Evolutionary conservation across 768 basidiomycete genomes (phyloP).

Genomic region (Cubamyces lactineus): DNA sequence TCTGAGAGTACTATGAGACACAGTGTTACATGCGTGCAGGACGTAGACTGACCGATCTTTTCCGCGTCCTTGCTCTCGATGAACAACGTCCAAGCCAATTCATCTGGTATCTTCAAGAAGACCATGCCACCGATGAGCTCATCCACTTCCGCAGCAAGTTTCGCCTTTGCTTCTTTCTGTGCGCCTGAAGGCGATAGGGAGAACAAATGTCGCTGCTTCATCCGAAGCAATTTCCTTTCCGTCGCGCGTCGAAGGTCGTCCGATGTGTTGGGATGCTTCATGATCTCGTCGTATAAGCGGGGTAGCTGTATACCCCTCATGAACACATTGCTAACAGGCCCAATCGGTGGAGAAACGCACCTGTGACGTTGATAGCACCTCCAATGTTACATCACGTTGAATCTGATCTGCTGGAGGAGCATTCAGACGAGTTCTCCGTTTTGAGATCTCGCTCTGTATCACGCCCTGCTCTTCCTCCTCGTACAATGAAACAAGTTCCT

Average conservation of each 20-base stretch:
- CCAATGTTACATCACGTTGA: conserved; percentile 64
- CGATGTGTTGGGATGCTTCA: conserved; percentile 77
- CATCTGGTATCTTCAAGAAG: conserved; percentile 74
- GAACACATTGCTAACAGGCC: conserved; percentile 11
- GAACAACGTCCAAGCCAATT: conserved; percentile 78
- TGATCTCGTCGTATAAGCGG: conserved; percentile 71
- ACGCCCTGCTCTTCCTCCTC: conserved; percentile 65
- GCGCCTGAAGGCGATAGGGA: conserved; percentile 52
- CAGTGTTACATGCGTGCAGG: not conserved
- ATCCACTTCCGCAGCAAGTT: conserved; percentile 64
- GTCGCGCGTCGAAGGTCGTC: conserved; percentile 79
- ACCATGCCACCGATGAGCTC: conserved; percentile 76
- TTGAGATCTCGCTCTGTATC: conserved; percentile 71
- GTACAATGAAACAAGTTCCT: conserved; percentile 67
- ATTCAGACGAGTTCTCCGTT: conserved; percentile 76
- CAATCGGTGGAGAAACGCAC: conserved; percentile 42
- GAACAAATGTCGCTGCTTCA: conserved; percentile 63
- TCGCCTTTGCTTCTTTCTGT: conserved; percentile 43
- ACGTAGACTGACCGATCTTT: conserved; percentile 55
- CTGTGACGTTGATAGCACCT: conserved; percentile 63
- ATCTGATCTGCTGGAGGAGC: conserved; percentile 62
- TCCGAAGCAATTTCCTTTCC: conserved; percentile 74
- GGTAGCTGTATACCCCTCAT: conserved; percentile 57
- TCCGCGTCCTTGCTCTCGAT: conserved; percentile 76
- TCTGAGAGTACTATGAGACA: conserved; percentile 42